These are phyloP conservation scores for Penicillium turbatum DNA, from an alignment of 495 filamentous ascomycete species.

Conservation along the genomic window DNA sequence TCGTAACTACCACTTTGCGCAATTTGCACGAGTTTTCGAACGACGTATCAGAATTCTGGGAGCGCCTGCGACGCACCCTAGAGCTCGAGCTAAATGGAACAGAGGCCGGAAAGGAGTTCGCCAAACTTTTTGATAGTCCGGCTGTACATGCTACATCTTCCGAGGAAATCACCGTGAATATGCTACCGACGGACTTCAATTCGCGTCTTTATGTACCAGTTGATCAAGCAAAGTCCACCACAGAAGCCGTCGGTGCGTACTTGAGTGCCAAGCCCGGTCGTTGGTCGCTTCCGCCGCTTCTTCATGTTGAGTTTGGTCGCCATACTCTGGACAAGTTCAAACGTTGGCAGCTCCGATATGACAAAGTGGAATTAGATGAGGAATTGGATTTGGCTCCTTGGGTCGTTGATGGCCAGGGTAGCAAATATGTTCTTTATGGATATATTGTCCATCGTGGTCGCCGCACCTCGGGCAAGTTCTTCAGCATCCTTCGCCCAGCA, in stretches of 20 bases:
- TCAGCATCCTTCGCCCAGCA: slow-evolving; percentile 56
- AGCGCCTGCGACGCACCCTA: slow-evolving; percentile 48
- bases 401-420: slow-evolving; percentile 29
- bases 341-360: slow-evolving; percentile 56
- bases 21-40: slow-evolving; percentile 43
- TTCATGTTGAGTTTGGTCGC: slow-evolving; percentile 58
- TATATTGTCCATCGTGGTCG: slow-evolving; percentile 59
- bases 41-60: slow-evolving; percentile 52
- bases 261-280: slow-evolving; percentile 32
- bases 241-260: slow-evolving; percentile 30
- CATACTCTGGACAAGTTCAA: slow-evolving; percentile 49
- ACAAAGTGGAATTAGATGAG: slow-evolving; percentile 54
- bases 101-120: slow-evolving; percentile 34
- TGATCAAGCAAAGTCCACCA: slow-evolving; percentile 33
- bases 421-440: slow-evolving; percentile 56
- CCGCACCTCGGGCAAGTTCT: slow-evolving; percentile 58
- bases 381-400: slow-evolving; percentile 42
- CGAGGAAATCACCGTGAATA: slow-evolving; percentile 20
- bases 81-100: slow-evolving; percentile 50
- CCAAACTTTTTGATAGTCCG: slow-evolving; percentile 45
- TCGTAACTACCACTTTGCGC: slow-evolving; percentile 39
- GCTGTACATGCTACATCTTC: slow-evolving; percentile 3
- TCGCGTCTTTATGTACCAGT: slow-evolving; percentile 38
- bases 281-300: slow-evolving; percentile 45
- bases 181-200: slow-evolving; percentile 38